These are phyloP conservation scores for Musa acuminata DNA, from an alignment of 176 grass and related monocot genomes.

Conservation along the genomic window DNA sequence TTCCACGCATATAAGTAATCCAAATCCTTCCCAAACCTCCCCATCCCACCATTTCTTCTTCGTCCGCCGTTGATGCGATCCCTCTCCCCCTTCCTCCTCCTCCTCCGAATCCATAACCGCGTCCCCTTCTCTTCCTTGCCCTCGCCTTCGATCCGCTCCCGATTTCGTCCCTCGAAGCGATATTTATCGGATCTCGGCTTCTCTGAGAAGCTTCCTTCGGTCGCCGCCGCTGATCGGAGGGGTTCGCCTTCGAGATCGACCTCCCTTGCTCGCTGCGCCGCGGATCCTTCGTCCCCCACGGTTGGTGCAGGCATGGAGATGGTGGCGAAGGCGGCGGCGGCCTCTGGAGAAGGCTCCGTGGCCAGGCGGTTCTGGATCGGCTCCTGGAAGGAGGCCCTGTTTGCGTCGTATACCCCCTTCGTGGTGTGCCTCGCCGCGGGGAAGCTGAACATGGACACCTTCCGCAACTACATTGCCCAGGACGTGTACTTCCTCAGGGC, in stretches of 20 bases:
- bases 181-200: neutral
- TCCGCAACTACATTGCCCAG: constrained; percentile 79
- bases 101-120: constrained; percentile 7
- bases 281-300: neutral
- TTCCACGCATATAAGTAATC: neutral
- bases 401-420: constrained; percentile 69
- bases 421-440: constrained; percentile 67
- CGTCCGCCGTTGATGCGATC: constrained; percentile 22
- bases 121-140: neutral
- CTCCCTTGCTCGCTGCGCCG: neutral
- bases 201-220: neutral
- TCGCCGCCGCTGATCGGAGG: neutral
- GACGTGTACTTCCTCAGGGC: constrained; percentile 77
- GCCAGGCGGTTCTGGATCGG: constrained; percentile 22
- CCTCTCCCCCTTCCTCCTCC: constrained; percentile 21
- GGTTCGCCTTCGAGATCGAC: neutral
- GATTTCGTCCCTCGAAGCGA: neutral
- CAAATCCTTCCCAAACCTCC: neutral
- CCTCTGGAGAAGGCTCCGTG: constrained; percentile 12
- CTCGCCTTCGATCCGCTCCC: constrained; percentile 1
- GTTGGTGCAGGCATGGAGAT: constrained; percentile 9
- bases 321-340: constrained; percentile 3
- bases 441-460: constrained; percentile 45
- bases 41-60: constrained; percentile 3
- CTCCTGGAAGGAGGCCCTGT: constrained; percentile 56